Conservation (phyloP, 345 rosid species). For the Raphanus sativus region DNA sequence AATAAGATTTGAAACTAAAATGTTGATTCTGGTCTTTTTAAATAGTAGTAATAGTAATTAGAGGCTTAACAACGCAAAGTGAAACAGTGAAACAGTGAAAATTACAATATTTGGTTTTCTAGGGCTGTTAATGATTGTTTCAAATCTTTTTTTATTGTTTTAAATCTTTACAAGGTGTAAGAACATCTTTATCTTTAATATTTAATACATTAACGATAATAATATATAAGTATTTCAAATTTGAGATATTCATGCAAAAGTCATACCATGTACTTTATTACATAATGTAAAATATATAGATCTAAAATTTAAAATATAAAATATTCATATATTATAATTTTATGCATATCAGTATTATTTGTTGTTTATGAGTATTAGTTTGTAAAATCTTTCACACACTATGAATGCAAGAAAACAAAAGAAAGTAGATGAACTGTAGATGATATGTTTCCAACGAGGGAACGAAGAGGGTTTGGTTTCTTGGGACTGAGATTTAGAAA, state of each 20-base stretch:
- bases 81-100: neutral
- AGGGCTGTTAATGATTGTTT: neutral
- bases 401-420: neutral
- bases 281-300: neutral
- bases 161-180: neutral
- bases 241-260: neutral
- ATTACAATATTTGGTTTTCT: neutral
- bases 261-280: neutral
- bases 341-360: neutral
- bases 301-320: neutral
- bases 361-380: neutral
- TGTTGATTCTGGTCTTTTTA: neutral
- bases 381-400: neutral
- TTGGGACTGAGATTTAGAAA: conserved; percentile 39
- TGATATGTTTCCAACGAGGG: conserved; percentile 40
- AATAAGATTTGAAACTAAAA: neutral
- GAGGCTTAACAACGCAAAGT: neutral
- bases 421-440: neutral
- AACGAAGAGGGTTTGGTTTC: conserved; percentile 38
- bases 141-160: neutral
- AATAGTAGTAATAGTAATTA: neutral
- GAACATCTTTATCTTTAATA: neutral
- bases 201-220: neutral
- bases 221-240: neutral
- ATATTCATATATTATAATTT: neutral